phyloP scores from a whole-genome alignment of 495 filamentous ascomycete species.

The Aspergillus ostianus region DNA sequence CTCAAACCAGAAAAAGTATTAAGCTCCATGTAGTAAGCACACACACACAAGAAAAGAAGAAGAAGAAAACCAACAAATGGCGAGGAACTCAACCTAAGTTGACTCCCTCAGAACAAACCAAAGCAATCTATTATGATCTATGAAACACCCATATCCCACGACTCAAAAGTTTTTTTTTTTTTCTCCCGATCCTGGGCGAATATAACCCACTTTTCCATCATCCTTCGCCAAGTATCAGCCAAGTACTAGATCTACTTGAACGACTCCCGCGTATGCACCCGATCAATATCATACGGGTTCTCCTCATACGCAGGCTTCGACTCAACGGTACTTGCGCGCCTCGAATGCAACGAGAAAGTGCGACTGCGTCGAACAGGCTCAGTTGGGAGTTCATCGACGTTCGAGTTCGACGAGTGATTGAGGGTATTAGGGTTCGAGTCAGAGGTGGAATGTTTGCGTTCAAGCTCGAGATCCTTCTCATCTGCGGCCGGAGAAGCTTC shows the following conservation, averaged over 20 bases:
- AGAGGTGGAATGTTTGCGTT: neutral
- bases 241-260: neutral
- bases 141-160: no score
- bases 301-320: neutral
- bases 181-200: no score
- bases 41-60: no score
- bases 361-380: neutral
- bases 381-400: neutral
- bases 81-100: no score
- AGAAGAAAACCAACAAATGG: no score
- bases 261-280: neutral
- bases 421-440: neutral
- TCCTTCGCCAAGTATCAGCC: no score
- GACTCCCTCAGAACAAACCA: no score
- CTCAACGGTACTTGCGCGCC: neutral
- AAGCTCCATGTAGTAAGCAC: no score
- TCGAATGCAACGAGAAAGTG: neutral
- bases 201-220: no score
- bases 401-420: neutral
- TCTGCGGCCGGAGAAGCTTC: neutral
- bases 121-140: no score
- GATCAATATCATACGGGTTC: neutral
- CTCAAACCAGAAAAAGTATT: no score
- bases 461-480: neutral
- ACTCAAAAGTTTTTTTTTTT: no score